Evolutionary conservation across 2,329 filamentous ascomycete species (phyloP).

Genomic region (Scytalidium lignicola): DNA sequence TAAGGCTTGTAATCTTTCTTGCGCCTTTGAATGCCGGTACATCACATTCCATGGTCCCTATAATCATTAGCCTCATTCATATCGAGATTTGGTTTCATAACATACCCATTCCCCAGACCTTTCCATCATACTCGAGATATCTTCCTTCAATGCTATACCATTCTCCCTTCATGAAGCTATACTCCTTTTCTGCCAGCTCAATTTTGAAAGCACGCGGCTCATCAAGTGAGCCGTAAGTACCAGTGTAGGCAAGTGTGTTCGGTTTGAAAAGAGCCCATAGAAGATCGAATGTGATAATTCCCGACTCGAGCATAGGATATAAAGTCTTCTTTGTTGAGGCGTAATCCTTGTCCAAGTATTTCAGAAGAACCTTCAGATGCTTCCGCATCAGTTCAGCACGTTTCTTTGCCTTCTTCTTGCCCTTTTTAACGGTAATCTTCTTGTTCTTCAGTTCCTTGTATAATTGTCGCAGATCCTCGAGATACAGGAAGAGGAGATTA

Average conservation of each 20-base stretch:
- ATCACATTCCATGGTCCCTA: slow-evolving; percentile 55
- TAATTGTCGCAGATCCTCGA: slow-evolving; percentile 66
- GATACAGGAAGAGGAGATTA: slow-evolving; percentile 67
- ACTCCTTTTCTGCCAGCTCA: slow-evolving; percentile 67
- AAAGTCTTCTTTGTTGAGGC: slow-evolving; percentile 72
- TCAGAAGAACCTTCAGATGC: slow-evolving; percentile 67
- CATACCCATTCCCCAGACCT: slow-evolving; percentile 69
- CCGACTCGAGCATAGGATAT: slow-evolving; percentile 73
- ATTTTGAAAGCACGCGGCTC: slow-evolving; percentile 80
- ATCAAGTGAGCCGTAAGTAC: slow-evolving; percentile 70
- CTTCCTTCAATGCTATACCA: slow-evolving; percentile 72
- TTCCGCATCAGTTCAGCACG: slow-evolving; percentile 52
- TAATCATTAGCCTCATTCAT: slow-evolving; percentile 5
- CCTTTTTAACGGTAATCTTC: slow-evolving; percentile 44
- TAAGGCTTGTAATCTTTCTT: slow-evolving; percentile 73
- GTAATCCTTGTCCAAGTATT: slow-evolving; percentile 79
- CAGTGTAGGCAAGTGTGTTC: slow-evolving; percentile 71
- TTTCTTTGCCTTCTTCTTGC: slow-evolving; percentile 57
- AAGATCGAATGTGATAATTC: slow-evolving; percentile 83
- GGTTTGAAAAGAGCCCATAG: slow-evolving; percentile 89
- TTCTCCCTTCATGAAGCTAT: slow-evolving; percentile 63
- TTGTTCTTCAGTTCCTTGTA: slow-evolving; percentile 60
- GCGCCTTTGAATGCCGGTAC: slow-evolving; percentile 74
- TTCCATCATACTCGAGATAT: slow-evolving; percentile 87
- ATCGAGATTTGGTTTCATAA: not conserved